Evolutionary conservation across 2,329 filamentous ascomycete genomes (phyloP), one percentile per base, ranked within the genome.

Genomic region (Cercospora sojina): DNA sequence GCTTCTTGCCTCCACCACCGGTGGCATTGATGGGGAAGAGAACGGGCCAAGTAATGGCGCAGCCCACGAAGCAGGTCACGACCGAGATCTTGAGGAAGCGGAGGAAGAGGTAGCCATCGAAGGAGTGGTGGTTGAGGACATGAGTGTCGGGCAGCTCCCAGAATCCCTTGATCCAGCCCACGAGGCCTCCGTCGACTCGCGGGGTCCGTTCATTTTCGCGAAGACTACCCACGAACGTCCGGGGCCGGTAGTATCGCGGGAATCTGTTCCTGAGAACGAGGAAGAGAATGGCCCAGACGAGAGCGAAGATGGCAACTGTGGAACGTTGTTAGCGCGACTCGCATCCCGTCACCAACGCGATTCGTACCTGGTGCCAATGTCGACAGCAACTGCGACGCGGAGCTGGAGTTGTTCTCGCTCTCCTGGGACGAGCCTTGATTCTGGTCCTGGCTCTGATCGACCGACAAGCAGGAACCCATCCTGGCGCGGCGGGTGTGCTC

Each of bases 71-170:
- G 79, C 90, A 93, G 71, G 96, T 90, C 67, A 90, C 84, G 63
- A 90, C 87, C 29, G 90, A 82, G 62, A 95, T 90, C 75, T 93
- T 92, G 70, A 98, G 81, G 75, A 94, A 97, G 38, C 94, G 92
- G 29, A 98, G 84, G 77, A 96, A 92, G 60, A 98, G 88, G 79
- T 94, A 98, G 32, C 91, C 91, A 77, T 99, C 94, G 69, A 99
- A 86, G 0, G 93, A 96, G 77, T 94, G 92, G 81, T 97, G 92
- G 74, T 95, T 91, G 23, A 98, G 86, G 27, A 93, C 87, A 75
- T 91, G 92, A 47, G 88, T 88, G 77, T 98, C 93, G 3, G 85
- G 83, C 20, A 88, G 78, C 51, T 80, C 80, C 62, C 82, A 79
- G 73, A 87, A 86, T 0, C 83, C 79, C 27, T 77, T 75, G 41